These are phyloP conservation scores for Mycena polygramma DNA, from an alignment of 768 basidiomycete genomes.

Conservation along the genomic window DNA sequence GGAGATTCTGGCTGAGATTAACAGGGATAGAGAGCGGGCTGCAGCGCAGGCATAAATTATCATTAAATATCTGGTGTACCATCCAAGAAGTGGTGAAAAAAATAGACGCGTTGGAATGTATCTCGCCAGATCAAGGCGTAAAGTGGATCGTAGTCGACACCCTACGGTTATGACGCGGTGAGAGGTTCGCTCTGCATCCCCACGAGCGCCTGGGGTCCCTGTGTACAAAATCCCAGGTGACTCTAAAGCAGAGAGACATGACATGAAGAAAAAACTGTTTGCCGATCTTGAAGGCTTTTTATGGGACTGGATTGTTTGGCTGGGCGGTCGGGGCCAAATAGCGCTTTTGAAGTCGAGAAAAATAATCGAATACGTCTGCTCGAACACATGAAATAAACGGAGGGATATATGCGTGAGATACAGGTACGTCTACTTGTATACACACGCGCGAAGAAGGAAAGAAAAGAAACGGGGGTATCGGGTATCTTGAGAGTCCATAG, in stretches of 20 bases:
- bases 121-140: conserved; percentile 40
- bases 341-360: too few species aligned
- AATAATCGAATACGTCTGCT: too few species aligned
- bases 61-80: too few species aligned
- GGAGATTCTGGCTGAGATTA: conserved; percentile 87
- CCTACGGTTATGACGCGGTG: conserved; percentile 35
- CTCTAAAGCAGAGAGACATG: conserved; percentile 75
- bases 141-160: conserved; percentile 21
- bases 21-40: conserved; percentile 63
- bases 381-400: too few species aligned
- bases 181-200: conserved; percentile 65
- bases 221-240: conserved; percentile 68
- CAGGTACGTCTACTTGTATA: too few species aligned
- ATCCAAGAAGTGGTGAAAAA: too few species aligned
- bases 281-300: conserved; percentile 28
- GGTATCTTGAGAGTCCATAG: too few species aligned
- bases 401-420: too few species aligned
- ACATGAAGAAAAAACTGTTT: conserved; percentile 46
- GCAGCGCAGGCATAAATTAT: background rate
- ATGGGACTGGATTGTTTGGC: conserved; percentile 10
- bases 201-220: conserved; percentile 77
- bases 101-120: too few species aligned
- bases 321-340: background rate
- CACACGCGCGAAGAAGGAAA: too few species aligned
- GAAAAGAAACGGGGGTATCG: too few species aligned